Evolutionary conservation across 805 yeast species (phyloP).

Genomic region (Torulaspora franciscae): DNA sequence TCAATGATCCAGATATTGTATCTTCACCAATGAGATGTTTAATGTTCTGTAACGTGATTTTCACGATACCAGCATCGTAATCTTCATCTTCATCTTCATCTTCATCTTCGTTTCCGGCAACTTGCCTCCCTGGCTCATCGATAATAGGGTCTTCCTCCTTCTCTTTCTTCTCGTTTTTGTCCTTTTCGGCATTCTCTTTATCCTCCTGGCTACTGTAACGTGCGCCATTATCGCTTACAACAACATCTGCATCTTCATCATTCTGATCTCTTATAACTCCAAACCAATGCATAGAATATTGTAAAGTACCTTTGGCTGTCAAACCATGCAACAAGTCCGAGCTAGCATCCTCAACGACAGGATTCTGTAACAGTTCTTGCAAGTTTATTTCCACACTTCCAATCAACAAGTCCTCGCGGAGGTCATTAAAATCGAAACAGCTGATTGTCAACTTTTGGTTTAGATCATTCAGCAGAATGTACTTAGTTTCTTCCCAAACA

Average conservation of each 20-base stretch:
- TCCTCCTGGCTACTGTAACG: not conserved
- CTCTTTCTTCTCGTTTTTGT: constrained; percentile 11
- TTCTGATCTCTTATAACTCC: constrained; percentile 27
- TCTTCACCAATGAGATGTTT: constrained; percentile 49
- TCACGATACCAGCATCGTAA: constrained; percentile 70
- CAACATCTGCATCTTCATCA: constrained; percentile 11
- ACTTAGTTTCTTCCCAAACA: constrained; percentile 61
- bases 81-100: constrained; percentile 32
- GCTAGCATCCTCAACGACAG: constrained; percentile 24
- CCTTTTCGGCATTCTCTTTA: constrained; percentile 4
- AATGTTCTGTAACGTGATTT: constrained; percentile 57
- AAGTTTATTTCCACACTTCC: constrained; percentile 53
- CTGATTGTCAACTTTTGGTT: constrained; percentile 53
- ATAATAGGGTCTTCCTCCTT: constrained; percentile 15
- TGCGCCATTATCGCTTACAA: constrained; percentile 3
- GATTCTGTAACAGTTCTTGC: constrained; percentile 54
- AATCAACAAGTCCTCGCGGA: constrained; percentile 49
- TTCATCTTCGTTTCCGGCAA: constrained; percentile 4
- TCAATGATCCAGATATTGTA: constrained; percentile 43
- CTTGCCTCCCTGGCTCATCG: constrained; percentile 9
- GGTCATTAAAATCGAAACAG: constrained; percentile 51
- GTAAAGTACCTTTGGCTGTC: constrained; percentile 52
- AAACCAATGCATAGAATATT: constrained; percentile 49
- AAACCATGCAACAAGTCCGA: constrained; percentile 38
- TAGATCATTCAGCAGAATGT: constrained; percentile 51